Conservation (phyloP, 148 eudicot genomes). For the Fagopyrum homotropicum region DNA sequence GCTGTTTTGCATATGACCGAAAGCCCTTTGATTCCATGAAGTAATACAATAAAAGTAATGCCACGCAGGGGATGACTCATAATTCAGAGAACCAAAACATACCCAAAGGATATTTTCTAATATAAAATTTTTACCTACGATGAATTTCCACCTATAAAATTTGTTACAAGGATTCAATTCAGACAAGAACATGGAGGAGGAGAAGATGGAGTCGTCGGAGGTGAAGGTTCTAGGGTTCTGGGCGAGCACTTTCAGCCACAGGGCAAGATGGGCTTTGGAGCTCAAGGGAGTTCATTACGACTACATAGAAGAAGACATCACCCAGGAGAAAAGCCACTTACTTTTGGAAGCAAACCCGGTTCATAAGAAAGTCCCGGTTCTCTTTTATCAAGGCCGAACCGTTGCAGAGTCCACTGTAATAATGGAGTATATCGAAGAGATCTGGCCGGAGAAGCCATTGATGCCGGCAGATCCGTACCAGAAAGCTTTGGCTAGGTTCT, state of each 20-base stretch:
- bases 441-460: not conserved
- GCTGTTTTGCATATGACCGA: too few relatives aligned
- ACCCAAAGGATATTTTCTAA: too few relatives aligned
- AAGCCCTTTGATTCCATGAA: too few relatives aligned
- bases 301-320: conserved; percentile 1
- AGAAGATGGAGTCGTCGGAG: not conserved
- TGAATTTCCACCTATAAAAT: too few relatives aligned
- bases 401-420: not conserved
- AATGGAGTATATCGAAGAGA: not conserved
- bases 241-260: not conserved
- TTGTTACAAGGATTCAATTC: too few relatives aligned
- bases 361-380: not conserved
- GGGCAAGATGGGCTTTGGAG: not conserved
- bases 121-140: too few relatives aligned
- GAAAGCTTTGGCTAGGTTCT: not conserved
- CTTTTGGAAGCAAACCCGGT: not conserved
- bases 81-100: too few relatives aligned
- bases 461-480: not conserved
- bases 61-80: too few relatives aligned
- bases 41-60: too few relatives aligned
- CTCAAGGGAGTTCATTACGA: not conserved
- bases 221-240: conserved; percentile 6
- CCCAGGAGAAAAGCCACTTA: not conserved
- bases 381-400: not conserved
- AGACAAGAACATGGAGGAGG: not conserved